A percentile compares a stretch with the other conserved stretches of the same genome.
Evolutionary conservation across 257 asterid genomes (phyloP).

Genomic region (Capsicum pubescens): DNA sequence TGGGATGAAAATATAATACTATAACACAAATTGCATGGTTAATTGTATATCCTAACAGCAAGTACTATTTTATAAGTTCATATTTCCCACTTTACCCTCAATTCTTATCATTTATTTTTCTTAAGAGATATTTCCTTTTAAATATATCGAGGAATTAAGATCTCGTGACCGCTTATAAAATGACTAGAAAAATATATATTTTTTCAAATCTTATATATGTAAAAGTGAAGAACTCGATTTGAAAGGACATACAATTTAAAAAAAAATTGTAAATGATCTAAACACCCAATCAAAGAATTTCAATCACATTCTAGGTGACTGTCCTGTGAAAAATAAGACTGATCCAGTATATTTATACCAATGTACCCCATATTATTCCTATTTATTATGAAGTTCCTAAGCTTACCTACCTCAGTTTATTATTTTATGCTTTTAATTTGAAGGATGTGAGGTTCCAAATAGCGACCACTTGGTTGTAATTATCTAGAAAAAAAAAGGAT

Average conservation of each 20-base stretch:
- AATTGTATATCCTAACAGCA: neutral
- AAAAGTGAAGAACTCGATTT: neutral
- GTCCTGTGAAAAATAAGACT: neutral
- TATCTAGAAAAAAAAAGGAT: neutral
- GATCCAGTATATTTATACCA: neutral
- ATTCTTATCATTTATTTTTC: neutral
- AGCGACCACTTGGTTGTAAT: neutral
- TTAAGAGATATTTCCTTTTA: neutral
- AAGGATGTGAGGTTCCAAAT: neutral
- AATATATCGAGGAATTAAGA: neutral
- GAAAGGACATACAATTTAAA: too few relatives aligned
- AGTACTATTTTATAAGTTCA: neutral
- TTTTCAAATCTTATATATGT: neutral
- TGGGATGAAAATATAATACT: too few relatives aligned
- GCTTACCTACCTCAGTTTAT: neutral
- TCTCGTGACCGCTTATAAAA: neutral
- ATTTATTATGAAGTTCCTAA: neutral
- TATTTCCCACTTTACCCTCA: neutral
- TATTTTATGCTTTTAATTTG: neutral
- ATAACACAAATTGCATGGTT: too few relatives aligned
- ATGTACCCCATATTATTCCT: neutral
- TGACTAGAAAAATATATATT: neutral
- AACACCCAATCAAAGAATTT: neutral
- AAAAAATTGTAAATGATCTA: neutral
- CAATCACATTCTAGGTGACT: neutral